Conservation (phyloP, 169 alveolate genomes). For the Perkinsus olseni region DNA sequence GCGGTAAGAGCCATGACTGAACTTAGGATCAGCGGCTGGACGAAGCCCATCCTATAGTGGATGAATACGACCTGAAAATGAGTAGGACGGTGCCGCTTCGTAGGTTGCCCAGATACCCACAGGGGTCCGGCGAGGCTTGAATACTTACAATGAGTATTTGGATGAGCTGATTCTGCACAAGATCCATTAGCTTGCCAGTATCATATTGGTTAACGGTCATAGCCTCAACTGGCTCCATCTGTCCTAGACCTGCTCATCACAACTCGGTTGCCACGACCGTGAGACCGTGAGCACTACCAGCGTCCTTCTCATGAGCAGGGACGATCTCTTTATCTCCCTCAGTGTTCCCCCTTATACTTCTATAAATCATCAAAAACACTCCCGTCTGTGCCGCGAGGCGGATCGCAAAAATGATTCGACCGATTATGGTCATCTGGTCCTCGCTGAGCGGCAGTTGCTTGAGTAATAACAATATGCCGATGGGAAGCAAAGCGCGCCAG, state of each 20-base stretch:
- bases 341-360: background rate
- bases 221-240: background rate
- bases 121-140: too few relatives aligned
- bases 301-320: background rate
- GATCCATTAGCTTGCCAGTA: background rate
- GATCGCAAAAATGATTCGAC: background rate
- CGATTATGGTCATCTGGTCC: background rate
- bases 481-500: background rate
- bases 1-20: background rate
- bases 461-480: background rate
- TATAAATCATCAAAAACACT: background rate
- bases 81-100: background rate
- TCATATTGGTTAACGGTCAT: background rate
- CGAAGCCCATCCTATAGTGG: background rate
- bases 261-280: background rate
- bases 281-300: background rate
- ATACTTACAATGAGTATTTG: background rate
- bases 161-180: background rate
- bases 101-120: too few relatives aligned
- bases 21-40: background rate
- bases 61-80: background rate
- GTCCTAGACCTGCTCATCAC: background rate
- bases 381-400: background rate
- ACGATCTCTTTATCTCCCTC: background rate
- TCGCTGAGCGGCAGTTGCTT: background rate